phyloP scores from a whole-genome alignment of 768 basidiomycete genomes.

The Coprinellus micaceus region DNA sequence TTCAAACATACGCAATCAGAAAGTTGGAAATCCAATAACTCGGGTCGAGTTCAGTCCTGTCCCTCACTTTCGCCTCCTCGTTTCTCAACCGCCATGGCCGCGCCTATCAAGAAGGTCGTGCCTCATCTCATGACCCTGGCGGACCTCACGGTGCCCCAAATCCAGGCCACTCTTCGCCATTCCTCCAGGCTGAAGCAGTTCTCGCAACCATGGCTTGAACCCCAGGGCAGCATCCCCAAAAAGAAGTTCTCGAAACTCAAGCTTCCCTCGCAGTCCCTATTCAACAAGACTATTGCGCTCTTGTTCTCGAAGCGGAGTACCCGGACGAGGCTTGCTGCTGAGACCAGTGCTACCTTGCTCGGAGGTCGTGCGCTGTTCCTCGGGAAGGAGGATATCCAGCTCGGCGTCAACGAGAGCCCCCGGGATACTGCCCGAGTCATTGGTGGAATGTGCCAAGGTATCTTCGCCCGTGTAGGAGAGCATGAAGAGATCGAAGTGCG shows the following conservation, averaged over 20 bases:
- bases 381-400: conserved; percentile 85
- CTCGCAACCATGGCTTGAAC: conserved; percentile 65
- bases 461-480: conserved; percentile 92
- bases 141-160: conserved; percentile 76
- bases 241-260: conserved; percentile 38
- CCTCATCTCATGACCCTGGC: conserved; percentile 88
- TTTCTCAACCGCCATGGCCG: background rate
- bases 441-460: conserved; percentile 93
- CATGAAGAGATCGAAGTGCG: conserved; percentile 90
- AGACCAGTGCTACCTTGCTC: conserved; percentile 73
- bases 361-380: conserved; percentile 91
- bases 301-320: conserved; percentile 94
- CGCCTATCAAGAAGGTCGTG: conserved; percentile 14
- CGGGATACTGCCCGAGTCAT: conserved; percentile 86
- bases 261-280: conserved; percentile 70
- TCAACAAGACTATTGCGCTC: conserved; percentile 82
- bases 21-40: too few species aligned
- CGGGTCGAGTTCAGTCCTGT: too few species aligned
- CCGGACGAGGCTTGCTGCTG: conserved; percentile 83
- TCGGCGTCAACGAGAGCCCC: conserved; percentile 89
- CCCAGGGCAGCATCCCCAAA: conserved; percentile 38
- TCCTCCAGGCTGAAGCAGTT: conserved; percentile 61
- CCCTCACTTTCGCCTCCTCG: too few species aligned
- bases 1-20: too few species aligned
- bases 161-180: conserved; percentile 59